Evolutionary conservation across 306 rosid genomes (phyloP), one percentile per base, ranked within the genome.

Genomic region (Cucurbita pepo): DNA sequence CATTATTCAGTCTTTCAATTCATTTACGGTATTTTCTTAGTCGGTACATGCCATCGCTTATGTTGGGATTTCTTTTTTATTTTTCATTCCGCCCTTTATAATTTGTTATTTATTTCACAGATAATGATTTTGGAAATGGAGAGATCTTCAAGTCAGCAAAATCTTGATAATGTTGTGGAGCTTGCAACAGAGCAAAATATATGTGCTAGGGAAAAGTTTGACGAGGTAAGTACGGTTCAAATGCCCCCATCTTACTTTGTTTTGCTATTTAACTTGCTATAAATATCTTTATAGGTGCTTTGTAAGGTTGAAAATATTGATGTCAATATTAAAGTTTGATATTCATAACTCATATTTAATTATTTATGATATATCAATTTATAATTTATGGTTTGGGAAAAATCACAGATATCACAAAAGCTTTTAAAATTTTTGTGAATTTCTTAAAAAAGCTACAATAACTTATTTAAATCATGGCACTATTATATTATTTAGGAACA

Each of bases 51-150:
- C 13, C 30, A 64, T 64, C 18, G 43, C 36, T 43, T 64, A 8
- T 43, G 22, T 43, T 41, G 47, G 53, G 36, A 43, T 18, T 64
- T 8, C 47, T 10, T 62, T 76, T 38, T 43, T 4, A 16, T 67
- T 75, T 48, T 38, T 37, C 16, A 50, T 54, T n/a, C 62, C 51
- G 18, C 64, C 77, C 67, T 54, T 78, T 61, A 38, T 36, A 50
- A 15, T 72, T 56, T 60, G 54, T 75, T 48, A 7, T 75, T 38
- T 57, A 64, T 61, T 43, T 72, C 77, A 79, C 84, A 94, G 98
- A 94, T 94, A 76, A 85, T 86, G 81, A 55, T 77, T 78, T 80
- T 94, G 88, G 87, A 90, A 81, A 75, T 76, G 85, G 96, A 90
- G 85, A 90, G 82, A 82, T 77, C 82, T 73, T 94, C 96, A 50